Percentiles rank a stretch among this genome's conserved stretches.
phyloP scores from a whole-genome alignment of 495 filamentous ascomycete genomes.

The Hypoxylon fragiforme region DNA sequence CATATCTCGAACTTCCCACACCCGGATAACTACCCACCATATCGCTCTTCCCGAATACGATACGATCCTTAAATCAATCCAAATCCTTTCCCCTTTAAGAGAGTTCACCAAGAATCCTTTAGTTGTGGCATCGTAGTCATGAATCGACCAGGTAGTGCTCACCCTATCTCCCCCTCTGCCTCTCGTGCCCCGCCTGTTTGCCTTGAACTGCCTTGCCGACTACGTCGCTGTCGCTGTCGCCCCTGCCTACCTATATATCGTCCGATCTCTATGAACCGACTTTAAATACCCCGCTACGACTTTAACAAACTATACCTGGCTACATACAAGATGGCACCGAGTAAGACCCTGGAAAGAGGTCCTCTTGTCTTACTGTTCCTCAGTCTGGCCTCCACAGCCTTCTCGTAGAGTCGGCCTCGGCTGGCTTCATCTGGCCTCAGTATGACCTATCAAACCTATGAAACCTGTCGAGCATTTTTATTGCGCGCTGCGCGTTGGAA shows the following conservation, averaged over 20 bases:
- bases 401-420: slow-evolving; percentile 21
- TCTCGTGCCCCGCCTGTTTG: slow-evolving; percentile 39
- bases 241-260: background rate
- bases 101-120: slow-evolving; percentile 12
- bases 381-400: no score
- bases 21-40: background rate
- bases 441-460: no score
- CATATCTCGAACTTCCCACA: background rate
- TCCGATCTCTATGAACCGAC: slow-evolving; percentile 7
- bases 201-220: slow-evolving; percentile 30
- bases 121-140: slow-evolving; percentile 43
- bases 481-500: slow-evolving; percentile 1
- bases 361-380: slow-evolving; percentile 1
- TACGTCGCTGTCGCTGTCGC: slow-evolving; percentile 21
- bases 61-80: background rate
- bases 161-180: slow-evolving; percentile 14
- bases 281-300: slow-evolving; percentile 1
- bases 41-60: background rate
- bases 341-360: background rate
- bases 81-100: slow-evolving; percentile 4
- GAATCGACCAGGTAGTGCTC: slow-evolving; percentile 61
- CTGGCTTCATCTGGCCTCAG: no score
- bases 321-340: slow-evolving; percentile 3
- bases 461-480: no score
- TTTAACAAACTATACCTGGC: background rate